These are phyloP conservation scores for Salvia sclarea DNA, from an alignment of 305 asterid species.

Conservation along the genomic window DNA sequence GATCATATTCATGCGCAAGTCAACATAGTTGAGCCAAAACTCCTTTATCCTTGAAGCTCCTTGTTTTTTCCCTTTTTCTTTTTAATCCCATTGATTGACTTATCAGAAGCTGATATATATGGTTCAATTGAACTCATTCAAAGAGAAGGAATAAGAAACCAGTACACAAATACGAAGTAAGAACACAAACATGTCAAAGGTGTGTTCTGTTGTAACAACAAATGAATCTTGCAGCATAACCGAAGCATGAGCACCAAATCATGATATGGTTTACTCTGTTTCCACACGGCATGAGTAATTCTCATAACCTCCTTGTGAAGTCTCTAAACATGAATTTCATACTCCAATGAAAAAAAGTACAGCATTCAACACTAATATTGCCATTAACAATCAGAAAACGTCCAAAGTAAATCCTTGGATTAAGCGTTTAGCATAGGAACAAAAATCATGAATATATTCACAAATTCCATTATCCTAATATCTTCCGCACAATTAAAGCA, in stretches of 20 bases:
- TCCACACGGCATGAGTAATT: neutral
- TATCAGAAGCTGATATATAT: conserved; percentile 13
- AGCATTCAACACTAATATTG: conserved; percentile 21
- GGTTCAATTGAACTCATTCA: neutral
- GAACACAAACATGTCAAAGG: neutral
- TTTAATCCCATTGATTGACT: neutral
- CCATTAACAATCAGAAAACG: neutral
- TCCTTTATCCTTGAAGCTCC: neutral
- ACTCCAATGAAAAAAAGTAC: neutral
- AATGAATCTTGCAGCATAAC: neutral
- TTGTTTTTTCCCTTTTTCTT: neutral
- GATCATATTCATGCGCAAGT: neutral
- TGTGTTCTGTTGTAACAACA: neutral
- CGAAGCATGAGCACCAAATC: conserved; percentile 19
- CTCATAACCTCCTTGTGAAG: conserved; percentile 1
- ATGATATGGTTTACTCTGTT: neutral
- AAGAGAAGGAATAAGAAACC: neutral
- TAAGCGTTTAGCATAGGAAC: conserved; percentile 16
- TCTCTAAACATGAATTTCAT: conserved; percentile 9
- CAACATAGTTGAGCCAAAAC: conserved; percentile 11
- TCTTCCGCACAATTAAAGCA: conserved; percentile 7
- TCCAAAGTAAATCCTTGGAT: conserved; percentile 25
- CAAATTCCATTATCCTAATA: neutral
- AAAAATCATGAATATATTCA: neutral
- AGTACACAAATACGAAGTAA: neutral